A percentile compares a stretch with the other conserved stretches of the same genome.
These are phyloP conservation scores for Daldinia childiae DNA, from an alignment of 495 filamentous ascomycete species.

Conservation along the genomic window DNA sequence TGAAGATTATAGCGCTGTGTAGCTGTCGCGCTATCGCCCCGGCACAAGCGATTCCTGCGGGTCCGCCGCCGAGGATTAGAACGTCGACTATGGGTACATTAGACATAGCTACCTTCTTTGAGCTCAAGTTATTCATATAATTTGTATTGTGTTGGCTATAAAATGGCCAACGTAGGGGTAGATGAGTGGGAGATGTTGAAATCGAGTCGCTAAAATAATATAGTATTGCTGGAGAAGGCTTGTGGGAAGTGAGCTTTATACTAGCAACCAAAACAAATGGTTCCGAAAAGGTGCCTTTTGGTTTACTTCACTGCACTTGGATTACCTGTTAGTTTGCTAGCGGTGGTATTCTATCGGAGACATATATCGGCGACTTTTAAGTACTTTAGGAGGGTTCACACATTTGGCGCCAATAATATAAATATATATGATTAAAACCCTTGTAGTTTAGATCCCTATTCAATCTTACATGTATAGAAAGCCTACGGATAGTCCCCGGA, in stretches of 20 bases:
- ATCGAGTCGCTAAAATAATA: not conserved
- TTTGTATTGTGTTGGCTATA: not conserved
- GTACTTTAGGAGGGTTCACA: not conserved
- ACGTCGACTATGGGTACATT: slow-evolving; percentile 47
- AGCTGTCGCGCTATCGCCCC: slow-evolving; percentile 58
- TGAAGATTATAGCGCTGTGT: slow-evolving; percentile 60
- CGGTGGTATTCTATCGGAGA: slow-evolving; percentile 2
- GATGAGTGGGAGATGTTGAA: not conserved
- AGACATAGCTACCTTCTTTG: not conserved
- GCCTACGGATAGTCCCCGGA: not conserved
- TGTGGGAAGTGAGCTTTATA: not conserved
- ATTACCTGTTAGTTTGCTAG: not conserved
- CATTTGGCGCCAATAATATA: not conserved
- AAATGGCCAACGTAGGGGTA: not conserved
- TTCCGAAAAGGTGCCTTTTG: not conserved
- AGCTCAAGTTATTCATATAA: not conserved
- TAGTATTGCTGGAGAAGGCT: not conserved
- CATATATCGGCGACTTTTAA: slow-evolving; percentile 20
- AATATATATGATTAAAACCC: too few species aligned
- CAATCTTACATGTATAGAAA: not conserved
- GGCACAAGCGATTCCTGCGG: slow-evolving; percentile 63
- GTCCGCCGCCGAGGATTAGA: slow-evolving; percentile 67
- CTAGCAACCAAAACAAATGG: not conserved
- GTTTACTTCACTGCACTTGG: not conserved
- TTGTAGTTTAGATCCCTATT: too few species aligned